A percentile compares a stretch with the other conserved stretches of the same genome.
phyloP scores from a whole-genome alignment of 441 rosid species.

The Populus hybrid region DNA sequence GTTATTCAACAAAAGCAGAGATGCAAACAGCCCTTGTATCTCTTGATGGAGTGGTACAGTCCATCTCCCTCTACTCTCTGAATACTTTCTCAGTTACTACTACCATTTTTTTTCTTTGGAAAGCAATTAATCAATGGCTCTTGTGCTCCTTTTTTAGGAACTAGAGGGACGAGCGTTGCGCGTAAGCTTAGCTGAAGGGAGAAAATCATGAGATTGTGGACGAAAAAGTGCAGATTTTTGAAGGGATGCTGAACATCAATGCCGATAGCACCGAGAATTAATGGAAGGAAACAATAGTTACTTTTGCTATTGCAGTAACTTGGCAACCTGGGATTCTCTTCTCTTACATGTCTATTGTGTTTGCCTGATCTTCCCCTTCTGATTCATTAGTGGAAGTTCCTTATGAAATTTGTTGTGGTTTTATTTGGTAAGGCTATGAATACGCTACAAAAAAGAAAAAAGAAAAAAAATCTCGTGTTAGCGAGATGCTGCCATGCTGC shows the following conservation, averaged over 20 bases:
- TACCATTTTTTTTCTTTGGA: neutral
- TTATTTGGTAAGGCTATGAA: neutral
- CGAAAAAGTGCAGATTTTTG: neutral
- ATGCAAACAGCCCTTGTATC: conserved; percentile 78
- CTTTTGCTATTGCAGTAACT: conserved; percentile 5
- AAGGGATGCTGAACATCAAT: conserved; percentile 5
- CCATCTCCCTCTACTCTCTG: neutral
- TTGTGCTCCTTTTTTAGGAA: conserved; percentile 37
- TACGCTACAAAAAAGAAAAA: neutral
- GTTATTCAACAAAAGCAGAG: conserved; percentile 56
- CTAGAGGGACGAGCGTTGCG: conserved; percentile 76
- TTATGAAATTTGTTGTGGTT: neutral
- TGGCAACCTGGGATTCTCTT: conserved; percentile 5
- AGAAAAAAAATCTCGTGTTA: neutral
- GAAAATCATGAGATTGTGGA: conserved; percentile 30
- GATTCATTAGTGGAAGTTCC: neutral
- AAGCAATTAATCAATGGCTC: neutral
- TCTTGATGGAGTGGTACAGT: conserved; percentile 63
- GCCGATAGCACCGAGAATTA: neutral
- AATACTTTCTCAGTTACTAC: neutral
- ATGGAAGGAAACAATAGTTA: conserved; percentile 5
- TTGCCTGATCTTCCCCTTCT: neutral
- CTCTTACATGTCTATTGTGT: conserved; percentile 1
- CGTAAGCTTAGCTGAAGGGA: conserved; percentile 71
- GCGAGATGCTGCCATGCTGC: neutral